Percentiles rank a stretch among this genome's conserved stretches.
Conservation (phyloP, 768 basidiomycete species). For the Mycena filopes region DNA sequence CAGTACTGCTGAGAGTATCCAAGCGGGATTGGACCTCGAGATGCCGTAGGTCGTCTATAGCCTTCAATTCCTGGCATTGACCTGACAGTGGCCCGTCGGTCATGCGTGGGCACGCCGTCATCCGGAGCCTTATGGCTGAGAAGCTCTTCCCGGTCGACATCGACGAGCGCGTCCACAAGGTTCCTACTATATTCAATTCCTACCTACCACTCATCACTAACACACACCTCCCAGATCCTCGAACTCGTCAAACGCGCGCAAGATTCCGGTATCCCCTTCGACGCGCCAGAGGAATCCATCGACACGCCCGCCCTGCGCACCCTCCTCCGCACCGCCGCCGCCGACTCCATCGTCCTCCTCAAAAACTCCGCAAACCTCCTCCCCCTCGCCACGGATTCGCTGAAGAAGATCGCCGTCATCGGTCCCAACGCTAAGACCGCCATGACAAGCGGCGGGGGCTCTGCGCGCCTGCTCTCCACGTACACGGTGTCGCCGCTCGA, state of each 20-base stretch:
- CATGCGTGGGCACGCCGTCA: slow-evolving; percentile 58
- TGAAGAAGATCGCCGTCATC: slow-evolving; percentile 66
- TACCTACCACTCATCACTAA: neutral
- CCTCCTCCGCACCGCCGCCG: slow-evolving; percentile 61
- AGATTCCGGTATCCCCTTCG: slow-evolving; percentile 65
- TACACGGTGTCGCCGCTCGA: slow-evolving; percentile 69
- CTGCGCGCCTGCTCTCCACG: slow-evolving; percentile 60
- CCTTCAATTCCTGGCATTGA: slow-evolving; percentile 47
- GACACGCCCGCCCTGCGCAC: slow-evolving; percentile 60
- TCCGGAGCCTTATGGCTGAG: slow-evolving; percentile 50
- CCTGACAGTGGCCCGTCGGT: slow-evolving; percentile 55
- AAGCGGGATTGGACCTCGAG: slow-evolving; percentile 73
- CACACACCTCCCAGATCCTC: slow-evolving; percentile 55
- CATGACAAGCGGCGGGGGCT: slow-evolving; percentile 69
- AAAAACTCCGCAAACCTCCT: slow-evolving; percentile 67
- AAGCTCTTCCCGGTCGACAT: slow-evolving; percentile 57
- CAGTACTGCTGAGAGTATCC: slow-evolving; percentile 60
- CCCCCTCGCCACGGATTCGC: slow-evolving; percentile 47
- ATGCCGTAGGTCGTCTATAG: slow-evolving; percentile 53
- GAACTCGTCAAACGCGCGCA: slow-evolving; percentile 58
- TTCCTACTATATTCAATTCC: neutral
- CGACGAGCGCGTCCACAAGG: slow-evolving; percentile 51
- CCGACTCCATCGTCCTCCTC: slow-evolving; percentile 66
- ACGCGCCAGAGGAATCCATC: slow-evolving; percentile 55
- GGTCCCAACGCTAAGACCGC: slow-evolving; percentile 69